Conservation (phyloP, 2,329 filamentous ascomycete species). For the Ilyonectria robusta region DNA sequence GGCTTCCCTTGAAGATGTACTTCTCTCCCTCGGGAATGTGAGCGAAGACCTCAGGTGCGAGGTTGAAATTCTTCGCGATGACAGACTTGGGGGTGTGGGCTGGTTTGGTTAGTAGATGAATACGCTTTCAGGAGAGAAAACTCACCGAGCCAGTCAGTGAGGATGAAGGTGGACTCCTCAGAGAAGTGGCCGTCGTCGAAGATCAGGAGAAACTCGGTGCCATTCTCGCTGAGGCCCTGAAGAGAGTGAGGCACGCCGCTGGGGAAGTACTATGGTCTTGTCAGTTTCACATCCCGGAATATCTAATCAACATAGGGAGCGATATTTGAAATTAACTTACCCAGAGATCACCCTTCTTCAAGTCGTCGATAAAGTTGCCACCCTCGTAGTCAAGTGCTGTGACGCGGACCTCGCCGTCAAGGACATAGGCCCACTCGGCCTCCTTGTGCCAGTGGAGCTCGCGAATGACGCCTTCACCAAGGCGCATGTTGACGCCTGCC, state of each 20-base stretch:
- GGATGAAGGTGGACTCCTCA: conserved; percentile 77
- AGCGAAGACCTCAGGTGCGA: conserved; percentile 78
- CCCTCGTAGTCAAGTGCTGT: conserved; percentile 83
- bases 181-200: conserved; percentile 67
- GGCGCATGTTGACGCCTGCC: conserved; percentile 84
- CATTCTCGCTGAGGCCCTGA: conserved; percentile 78
- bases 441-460: conserved; percentile 88
- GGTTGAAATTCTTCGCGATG: conserved; percentile 81
- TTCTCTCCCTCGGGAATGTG: conserved; percentile 77
- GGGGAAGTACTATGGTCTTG: conserved; percentile 72
- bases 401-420: conserved; percentile 79
- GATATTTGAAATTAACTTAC: conserved; percentile 10
- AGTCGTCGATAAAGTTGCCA: conserved; percentile 82
- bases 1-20: conserved; percentile 82
- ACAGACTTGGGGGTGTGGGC: conserved; percentile 81
- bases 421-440: conserved; percentile 83
- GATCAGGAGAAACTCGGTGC: conserved; percentile 64
- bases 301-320: not conserved
- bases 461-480: conserved; percentile 79
- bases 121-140: not conserved
- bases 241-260: conserved; percentile 83
- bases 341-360: conserved; percentile 81
- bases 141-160: conserved; percentile 80
- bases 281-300: conserved; percentile 9
- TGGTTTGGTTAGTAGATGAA: conserved; percentile 44